phyloP scores from a whole-genome alignment of 2,329 filamentous ascomycete genomes.

The Claviceps digitariae region DNA sequence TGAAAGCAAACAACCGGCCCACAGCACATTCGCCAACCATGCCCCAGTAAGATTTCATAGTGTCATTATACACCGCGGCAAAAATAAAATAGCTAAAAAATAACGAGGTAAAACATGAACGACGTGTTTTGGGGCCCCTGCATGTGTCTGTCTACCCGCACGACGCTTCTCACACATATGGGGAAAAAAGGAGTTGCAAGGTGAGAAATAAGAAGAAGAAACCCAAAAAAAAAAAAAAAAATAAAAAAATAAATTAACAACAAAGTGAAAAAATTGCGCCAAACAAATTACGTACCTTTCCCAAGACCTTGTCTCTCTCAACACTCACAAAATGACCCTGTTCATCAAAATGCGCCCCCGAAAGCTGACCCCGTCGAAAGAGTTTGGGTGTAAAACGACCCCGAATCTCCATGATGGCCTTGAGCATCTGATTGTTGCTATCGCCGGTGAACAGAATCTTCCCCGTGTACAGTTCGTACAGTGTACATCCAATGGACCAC shows the following conservation, averaged over 20 bases:
- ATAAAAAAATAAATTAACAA: too few species aligned
- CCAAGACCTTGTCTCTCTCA: constrained; percentile 76
- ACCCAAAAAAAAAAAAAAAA: constrained; percentile 7
- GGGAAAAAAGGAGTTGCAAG: too few species aligned
- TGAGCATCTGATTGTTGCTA: constrained; percentile 97
- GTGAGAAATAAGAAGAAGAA: constrained; percentile 4
- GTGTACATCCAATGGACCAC: constrained; percentile 94
- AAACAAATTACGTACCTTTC: constrained; percentile 60
- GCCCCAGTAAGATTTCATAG: too few species aligned
- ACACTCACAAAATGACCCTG: constrained; percentile 71
- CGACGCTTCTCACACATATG: too few species aligned
- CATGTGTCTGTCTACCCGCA: too few species aligned
- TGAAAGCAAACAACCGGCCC: too few species aligned
- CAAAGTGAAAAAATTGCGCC: too few species aligned
- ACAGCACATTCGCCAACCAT: too few species aligned
- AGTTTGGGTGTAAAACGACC: constrained; percentile 86
- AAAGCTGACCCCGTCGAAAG: constrained; percentile 67
- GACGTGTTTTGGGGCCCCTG: too few species aligned
- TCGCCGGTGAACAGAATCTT: constrained; percentile 93
- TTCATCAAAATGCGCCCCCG: constrained; percentile 70
- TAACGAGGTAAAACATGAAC: too few species aligned
- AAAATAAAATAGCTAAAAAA: too few species aligned
- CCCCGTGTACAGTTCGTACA: constrained; percentile 94
- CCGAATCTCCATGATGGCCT: constrained; percentile 88
- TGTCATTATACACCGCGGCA: too few species aligned